Base-by-base conservation (phyloP, 2,329 filamentous ascomycete species). In the Fusarium annulatum region DNA sequence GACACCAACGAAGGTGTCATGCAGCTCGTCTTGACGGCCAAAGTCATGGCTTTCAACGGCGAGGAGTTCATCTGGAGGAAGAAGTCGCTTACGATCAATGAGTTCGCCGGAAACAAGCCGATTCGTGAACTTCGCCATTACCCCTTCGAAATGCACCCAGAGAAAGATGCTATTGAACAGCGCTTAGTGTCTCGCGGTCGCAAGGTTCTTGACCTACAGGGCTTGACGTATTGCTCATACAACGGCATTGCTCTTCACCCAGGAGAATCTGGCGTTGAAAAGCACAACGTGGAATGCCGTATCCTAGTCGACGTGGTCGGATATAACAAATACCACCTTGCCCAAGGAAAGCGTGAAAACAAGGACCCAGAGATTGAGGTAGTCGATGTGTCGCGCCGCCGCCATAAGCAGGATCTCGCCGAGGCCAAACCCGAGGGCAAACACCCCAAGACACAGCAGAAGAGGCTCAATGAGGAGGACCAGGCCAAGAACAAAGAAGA, bases 191-290 rank as follows among this genome's bases (percentile, higher is more conserved):
- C 71, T 7, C 80, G 85, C 21, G 85, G 83, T 21, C 81, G 69
- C 46, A 83, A 81, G 63, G 82, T 82, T 7, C 79, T 87, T 30
- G 83, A 84, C 39, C 81, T 83, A 30, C 85, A 86, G 59, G 81
- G 82, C 5, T 74, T 86, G 34, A 73, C 76, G 3, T 85, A 86
- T 68, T 79, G 80, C 72, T 80, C 79, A 48, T 86, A 86, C 77
- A 81, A 77, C 34, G 85, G 84, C 43, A 79, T 86, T 5, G 85
- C 81, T 16, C 59, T 85, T 9, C 67, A 79, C 42, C 67, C 68
- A 1, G 73, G 62, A 23, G 71, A 52, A 5, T 7, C 19, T 21
- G 51, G 63, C 5, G 42, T 74, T 15, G 71, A 78, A 58, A 80
- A 79, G 61, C 80, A 83, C 73, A 82, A 84, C 26, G 83, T 85